Percentiles rank a stretch among this genome's conserved stretches.
These are phyloP conservation scores for Leccinum disarticulatum DNA, from an alignment of 768 basidiomycete species.

Conservation along the genomic window DNA sequence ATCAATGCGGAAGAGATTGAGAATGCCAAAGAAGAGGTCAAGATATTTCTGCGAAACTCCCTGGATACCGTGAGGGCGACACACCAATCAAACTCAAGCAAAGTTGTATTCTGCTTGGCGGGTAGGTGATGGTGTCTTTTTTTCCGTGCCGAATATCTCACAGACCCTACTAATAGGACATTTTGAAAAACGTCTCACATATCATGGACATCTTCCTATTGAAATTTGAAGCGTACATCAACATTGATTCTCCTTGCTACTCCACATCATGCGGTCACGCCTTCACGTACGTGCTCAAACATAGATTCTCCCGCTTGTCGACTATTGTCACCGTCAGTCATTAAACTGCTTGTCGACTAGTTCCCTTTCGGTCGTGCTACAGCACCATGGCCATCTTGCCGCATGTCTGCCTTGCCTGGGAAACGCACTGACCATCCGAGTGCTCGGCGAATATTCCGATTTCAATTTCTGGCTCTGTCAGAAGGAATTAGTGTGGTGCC, in stretches of 20 bases:
- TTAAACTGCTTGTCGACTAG: constrained; percentile 18
- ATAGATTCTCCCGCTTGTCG: constrained; percentile 12
- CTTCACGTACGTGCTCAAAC: constrained; percentile 21
- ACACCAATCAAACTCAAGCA: too few species aligned
- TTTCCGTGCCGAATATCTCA: too few species aligned
- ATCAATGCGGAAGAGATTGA: too few species aligned
- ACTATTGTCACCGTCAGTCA: too few species aligned
- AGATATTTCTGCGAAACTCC: too few species aligned
- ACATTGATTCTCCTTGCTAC: neutral
- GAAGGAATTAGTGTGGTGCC: too few species aligned
- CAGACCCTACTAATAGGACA: constrained; percentile 14
- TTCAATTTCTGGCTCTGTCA: constrained; percentile 25
- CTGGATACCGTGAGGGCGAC: too few species aligned
- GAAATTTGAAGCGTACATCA: neutral
- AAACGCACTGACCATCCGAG: neutral
- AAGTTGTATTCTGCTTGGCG: too few species aligned
- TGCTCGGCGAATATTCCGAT: constrained; percentile 21
- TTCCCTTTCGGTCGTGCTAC: constrained; percentile 19
- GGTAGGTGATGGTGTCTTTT: too few species aligned
- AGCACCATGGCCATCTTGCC: constrained; percentile 5
- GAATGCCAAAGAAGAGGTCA: too few species aligned
- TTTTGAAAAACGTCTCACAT: constrained; percentile 17
- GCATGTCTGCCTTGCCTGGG: constrained; percentile 14
- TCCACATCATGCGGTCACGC: neutral
- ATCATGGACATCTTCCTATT: constrained; percentile 1